Evolutionary conservation across 805 yeast genomes (phyloP).

Genomic region (Starmerella khaoyaiensis): DNA sequence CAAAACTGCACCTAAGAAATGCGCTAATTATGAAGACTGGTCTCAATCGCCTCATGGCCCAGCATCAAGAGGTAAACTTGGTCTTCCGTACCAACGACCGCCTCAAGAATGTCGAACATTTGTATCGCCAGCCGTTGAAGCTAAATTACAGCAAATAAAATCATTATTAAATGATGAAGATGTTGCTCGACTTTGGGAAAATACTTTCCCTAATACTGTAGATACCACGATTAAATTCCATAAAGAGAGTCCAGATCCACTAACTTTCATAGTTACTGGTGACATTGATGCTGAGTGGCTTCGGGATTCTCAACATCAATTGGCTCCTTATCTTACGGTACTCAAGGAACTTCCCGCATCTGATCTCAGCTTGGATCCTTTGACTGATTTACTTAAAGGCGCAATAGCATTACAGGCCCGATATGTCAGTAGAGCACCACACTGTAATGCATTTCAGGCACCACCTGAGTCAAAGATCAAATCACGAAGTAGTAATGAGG

Average conservation of each 20-base stretch:
- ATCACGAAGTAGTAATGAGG: slow-evolving; percentile 7
- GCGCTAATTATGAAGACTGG: slow-evolving; percentile 54
- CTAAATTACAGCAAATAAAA: slow-evolving; percentile 41
- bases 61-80: slow-evolving; percentile 40
- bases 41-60: slow-evolving; percentile 46
- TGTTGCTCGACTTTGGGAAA: slow-evolving; percentile 62
- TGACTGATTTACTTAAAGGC: slow-evolving; percentile 49
- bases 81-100: slow-evolving; percentile 68
- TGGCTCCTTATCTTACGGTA: slow-evolving; percentile 59
- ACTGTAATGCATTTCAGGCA: slow-evolving; percentile 87
- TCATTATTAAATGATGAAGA: slow-evolving; percentile 45
- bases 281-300: slow-evolving; percentile 93
- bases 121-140: slow-evolving; percentile 47
- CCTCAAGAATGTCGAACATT: slow-evolving; percentile 60
- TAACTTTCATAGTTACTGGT: slow-evolving; percentile 76
- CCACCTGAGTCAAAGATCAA: slow-evolving; percentile 35
- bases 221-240: slow-evolving; percentile 82
- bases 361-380: slow-evolving; percentile 15
- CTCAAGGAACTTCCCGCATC: slow-evolving; percentile 35
- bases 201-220: slow-evolving; percentile 73
- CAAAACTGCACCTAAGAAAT: slow-evolving; percentile 21
- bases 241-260: slow-evolving; percentile 29
- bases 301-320: slow-evolving; percentile 73
- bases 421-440: slow-evolving; percentile 51
- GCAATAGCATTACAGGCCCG: slow-evolving; percentile 71